Conservation (phyloP, 371 early-diverging fungal species). For the Mortierella sp. region DNA sequence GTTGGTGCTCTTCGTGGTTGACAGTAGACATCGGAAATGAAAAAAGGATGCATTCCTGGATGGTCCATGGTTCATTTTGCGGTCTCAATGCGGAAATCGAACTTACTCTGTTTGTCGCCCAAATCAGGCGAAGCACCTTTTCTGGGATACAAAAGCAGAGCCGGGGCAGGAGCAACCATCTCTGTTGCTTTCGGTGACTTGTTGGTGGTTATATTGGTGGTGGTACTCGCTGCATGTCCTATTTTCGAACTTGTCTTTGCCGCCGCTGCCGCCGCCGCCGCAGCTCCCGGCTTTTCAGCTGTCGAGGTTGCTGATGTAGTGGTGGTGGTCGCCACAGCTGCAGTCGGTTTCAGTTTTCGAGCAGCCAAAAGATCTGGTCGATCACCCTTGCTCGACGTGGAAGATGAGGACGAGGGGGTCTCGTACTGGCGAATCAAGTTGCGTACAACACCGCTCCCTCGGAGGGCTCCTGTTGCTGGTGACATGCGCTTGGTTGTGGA, state of each 20-base stretch:
- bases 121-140: neutral
- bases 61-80: neutral
- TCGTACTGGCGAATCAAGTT: slow-evolving; percentile 1
- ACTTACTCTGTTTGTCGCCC: neutral
- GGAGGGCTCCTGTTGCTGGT: neutral
- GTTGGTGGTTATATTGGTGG: neutral
- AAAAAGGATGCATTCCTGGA: too few relatives aligned
- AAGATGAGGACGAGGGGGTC: slow-evolving; percentile 9
- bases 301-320: too few relatives aligned
- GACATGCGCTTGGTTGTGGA: neutral
- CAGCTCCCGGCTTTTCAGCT: neutral
- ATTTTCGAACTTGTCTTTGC: neutral
- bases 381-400: neutral
- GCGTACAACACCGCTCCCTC: neutral
- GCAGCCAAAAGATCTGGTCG: neutral
- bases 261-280: neutral
- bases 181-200: neutral
- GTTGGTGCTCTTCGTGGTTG: too few relatives aligned
- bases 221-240: neutral
- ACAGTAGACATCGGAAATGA: neutral
- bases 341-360: neutral
- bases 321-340: too few relatives aligned
- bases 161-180: neutral
- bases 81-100: neutral
- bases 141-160: neutral